Percentiles rank a stretch among this genome's conserved stretches.
These are phyloP conservation scores for Nidula niveotomentosa DNA, from an alignment of 1,284 basidiomycete species.

Conservation along the genomic window DNA sequence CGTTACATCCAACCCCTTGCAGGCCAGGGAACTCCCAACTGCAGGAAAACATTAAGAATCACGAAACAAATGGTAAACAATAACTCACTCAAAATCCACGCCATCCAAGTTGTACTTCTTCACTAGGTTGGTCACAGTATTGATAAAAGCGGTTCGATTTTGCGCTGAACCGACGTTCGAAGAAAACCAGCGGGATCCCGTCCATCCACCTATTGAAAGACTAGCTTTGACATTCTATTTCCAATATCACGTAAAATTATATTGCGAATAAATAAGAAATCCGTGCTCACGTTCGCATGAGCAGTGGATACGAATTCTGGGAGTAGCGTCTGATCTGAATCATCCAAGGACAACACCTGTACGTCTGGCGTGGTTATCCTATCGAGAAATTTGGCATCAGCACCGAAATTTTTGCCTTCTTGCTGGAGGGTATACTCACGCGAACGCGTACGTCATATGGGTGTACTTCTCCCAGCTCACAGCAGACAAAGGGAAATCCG, in stretches of 20 bases:
- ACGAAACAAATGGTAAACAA: background rate
- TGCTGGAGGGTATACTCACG: conserved; percentile 34
- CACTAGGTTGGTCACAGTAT: conserved; percentile 62
- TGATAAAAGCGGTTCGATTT: conserved; percentile 69
- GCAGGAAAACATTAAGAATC: conserved; percentile 7
- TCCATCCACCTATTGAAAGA: conserved; percentile 88
- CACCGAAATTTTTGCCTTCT: too few species aligned
- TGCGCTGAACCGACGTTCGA: conserved; percentile 58
- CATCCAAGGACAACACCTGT: conserved; percentile 36
- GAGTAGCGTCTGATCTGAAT: conserved; percentile 40
- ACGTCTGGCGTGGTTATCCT: conserved; percentile 50
- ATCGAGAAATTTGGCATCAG: conserved; percentile 2
- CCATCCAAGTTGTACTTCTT: conserved; percentile 73
- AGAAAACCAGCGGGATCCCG: conserved; percentile 79
- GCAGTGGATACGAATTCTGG: conserved; percentile 55
- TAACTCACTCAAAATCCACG: conserved; percentile 80
- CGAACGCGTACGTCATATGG: conserved; percentile 65
- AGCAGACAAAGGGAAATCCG: conserved; percentile 42
- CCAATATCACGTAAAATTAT: background rate
- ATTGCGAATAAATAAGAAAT: background rate
- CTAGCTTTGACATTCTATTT: conserved; percentile 64
- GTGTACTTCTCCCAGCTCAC: conserved; percentile 66
- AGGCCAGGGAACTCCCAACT: conserved; percentile 89
- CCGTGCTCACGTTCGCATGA: conserved; percentile 46
- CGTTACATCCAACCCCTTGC: conserved; percentile 76